Base-by-base conservation (phyloP, 1,284 basidiomycete genomes). In the Amylostereum chailletii region DNA sequence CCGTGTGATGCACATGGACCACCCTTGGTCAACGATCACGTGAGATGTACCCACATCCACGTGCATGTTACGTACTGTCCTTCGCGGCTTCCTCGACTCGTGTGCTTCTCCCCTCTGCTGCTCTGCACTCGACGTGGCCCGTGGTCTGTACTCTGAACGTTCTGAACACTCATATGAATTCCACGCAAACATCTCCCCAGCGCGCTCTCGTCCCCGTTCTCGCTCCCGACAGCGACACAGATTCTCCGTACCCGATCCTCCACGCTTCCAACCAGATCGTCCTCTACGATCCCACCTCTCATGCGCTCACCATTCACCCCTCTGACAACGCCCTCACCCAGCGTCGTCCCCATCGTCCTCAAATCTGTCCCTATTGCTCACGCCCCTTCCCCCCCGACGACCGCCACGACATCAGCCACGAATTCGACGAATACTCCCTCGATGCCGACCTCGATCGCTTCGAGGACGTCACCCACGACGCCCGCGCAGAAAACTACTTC, bases 201-300 rank as follows among this genome's bases (percentile, higher is more conserved):
- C 19, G 19, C 19, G 19, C 19, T 19, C 19, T 39, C 5, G 48
- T 45, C n/a, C 48, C 48, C 7, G 36, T 48, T 2, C 37, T 33
- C 5, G 40, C 48, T 9, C 46, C 39, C 30, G 48, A 49, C 30
- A 49, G 48, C 34, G 49, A 50, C 9, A 26, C 49, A 19, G 19
- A 19, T 1, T 49, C 46, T 42, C 41, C 26, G 34, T 37, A 46
- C 48, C 79, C 84, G 3, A 86, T 89, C 53, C 71, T 87, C 27
- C 86, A 86, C 48, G 79, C 80, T 4, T 83, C 87, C 0, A 87
- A 90, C 64, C 90, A 93, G 61, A 81, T 94, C 48, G 90, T 94
- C 31, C 75, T 94, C 19, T 94, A 94, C 68, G 90, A 94, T 60
- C 82, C 90, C 0, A 83, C 79, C 1, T 91, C 87, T 0, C 90